Evolutionary conservation across 2,329 filamentous ascomycete species (phyloP), one percentile per base, ranked within the genome.

Genomic region (Emergomyces orientalis): DNA sequence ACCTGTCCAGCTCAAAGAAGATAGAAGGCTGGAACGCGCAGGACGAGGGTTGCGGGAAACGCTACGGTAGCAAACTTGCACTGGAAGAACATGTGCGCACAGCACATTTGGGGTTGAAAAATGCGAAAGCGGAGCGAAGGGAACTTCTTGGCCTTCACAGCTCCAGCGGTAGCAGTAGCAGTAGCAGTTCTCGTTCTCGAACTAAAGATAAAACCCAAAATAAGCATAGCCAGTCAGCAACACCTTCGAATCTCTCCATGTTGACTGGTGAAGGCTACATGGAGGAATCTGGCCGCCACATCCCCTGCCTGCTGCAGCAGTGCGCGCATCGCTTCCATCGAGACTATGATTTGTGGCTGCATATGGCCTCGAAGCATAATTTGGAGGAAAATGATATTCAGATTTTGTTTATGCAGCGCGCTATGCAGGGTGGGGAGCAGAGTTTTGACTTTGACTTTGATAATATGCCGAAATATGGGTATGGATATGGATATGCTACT

Each of bases 11-110:
- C 5, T 81, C 78, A n/a, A 79, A 79, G 8, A 85, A 84, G 54
- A 76, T 94, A 1, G 75, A 78, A 11, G 79, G 75, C 6, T 96
- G 91, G 88, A 79, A 84, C 63, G 19, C 30, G 41, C 82, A 81
- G 27, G 76, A 81, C 11, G 80, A 86, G 59, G 89, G 88, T 19
- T 97, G 93, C 71, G 89, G 88, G 1, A 84, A 86, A 65, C 82
- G 83, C 43, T 94, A 95, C 70, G 84, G 84, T 63, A 89, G 88
- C 65, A 96, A 95, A 74, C 82, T 85, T 22, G 86, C 86, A 37
- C 81, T 97, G 0, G 89, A 93, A 73, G 88, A 94, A 67, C 93
- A 97, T 72, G 82, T 97, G 54, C 86, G 90, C 25, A 91, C 88
- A 57, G 84, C 90, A 27, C 93, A 97, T 73, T 79, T 96, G 32